These are phyloP conservation scores for Nakazawaea populi DNA, from an alignment of 805 yeast species.

Conservation along the genomic window DNA sequence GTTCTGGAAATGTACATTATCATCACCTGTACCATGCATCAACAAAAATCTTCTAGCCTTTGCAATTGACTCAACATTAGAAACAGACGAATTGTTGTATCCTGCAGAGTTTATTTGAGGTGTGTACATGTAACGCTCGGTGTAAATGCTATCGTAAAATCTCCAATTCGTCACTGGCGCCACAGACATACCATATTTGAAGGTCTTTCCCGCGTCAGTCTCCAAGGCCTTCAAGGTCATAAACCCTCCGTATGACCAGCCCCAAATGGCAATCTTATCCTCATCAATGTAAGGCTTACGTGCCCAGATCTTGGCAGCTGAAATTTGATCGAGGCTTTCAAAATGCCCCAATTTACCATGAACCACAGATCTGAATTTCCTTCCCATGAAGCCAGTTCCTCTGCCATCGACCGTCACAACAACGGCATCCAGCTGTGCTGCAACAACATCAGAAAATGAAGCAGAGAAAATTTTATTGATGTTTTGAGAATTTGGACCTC, in stretches of 20 bases:
- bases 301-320: conserved; percentile 74
- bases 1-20: conserved; percentile 94
- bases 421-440: conserved; percentile 72
- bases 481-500: conserved; percentile 92
- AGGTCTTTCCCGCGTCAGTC: conserved; percentile 65
- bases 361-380: conserved; percentile 69
- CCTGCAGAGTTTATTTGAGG: conserved; percentile 66
- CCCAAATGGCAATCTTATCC: conserved; percentile 80
- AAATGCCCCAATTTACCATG: conserved; percentile 75
- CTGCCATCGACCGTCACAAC: conserved; percentile 96
- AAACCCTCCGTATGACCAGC: conserved; percentile 98
- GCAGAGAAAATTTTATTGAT: conserved; percentile 58
- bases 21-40: conserved; percentile 98
- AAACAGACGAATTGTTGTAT: conserved; percentile 52
- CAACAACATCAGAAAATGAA: conserved; percentile 66
- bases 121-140: conserved; percentile 89
- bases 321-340: conserved; percentile 83
- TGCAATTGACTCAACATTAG: conserved; percentile 49
- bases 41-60: conserved; percentile 63
- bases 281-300: conserved; percentile 58
- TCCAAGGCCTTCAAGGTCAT: conserved; percentile 88
- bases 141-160: conserved; percentile 86
- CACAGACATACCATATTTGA: conserved; percentile 88
- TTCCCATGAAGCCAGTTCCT: conserved; percentile 90
- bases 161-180: conserved; percentile 98